A percentile compares a stretch with the other conserved stretches of the same genome.
phyloP scores from a whole-genome alignment of 1,139 yeast genomes.

The Debaryomyces subglobosus region DNA sequence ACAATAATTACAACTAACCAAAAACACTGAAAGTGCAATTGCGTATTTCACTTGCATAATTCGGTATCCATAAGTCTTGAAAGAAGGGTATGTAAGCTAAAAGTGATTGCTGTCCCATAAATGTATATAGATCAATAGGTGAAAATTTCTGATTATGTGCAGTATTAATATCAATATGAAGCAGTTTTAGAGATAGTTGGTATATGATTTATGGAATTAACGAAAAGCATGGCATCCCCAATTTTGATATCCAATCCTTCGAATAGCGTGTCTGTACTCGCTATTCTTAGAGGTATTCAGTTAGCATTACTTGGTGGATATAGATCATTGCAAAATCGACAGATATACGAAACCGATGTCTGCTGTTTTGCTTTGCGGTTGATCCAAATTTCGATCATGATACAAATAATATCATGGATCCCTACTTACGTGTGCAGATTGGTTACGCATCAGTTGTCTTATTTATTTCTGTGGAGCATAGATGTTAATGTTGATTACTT shows the following conservation, averaged over 20 bases:
- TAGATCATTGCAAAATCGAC: slow-evolving; percentile 51
- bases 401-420: slow-evolving; percentile 39
- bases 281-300: slow-evolving; percentile 58
- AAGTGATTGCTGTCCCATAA: neutral
- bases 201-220: neutral
- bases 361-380: slow-evolving; percentile 37
- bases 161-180: neutral
- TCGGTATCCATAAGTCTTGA: neutral
- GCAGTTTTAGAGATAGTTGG: neutral
- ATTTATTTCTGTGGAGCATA: slow-evolving; percentile 2
- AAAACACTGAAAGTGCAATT: too few relatives aligned
- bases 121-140: neutral
- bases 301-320: slow-evolving; percentile 53
- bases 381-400: slow-evolving; percentile 34
- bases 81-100: neutral
- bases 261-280: slow-evolving; percentile 40
- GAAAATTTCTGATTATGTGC: neutral
- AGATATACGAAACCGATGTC: slow-evolving; percentile 32
- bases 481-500: slow-evolving; percentile 3
- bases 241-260: slow-evolving; percentile 27
- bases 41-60: neutral
- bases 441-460: slow-evolving; percentile 16
- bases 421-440: slow-evolving; percentile 28
- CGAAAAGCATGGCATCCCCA: slow-evolving; percentile 26
- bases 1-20: too few relatives aligned